Base-by-base conservation (phyloP, 2,329 filamentous ascomycete species). In the Bimuria novae-zelandiae region DNA sequence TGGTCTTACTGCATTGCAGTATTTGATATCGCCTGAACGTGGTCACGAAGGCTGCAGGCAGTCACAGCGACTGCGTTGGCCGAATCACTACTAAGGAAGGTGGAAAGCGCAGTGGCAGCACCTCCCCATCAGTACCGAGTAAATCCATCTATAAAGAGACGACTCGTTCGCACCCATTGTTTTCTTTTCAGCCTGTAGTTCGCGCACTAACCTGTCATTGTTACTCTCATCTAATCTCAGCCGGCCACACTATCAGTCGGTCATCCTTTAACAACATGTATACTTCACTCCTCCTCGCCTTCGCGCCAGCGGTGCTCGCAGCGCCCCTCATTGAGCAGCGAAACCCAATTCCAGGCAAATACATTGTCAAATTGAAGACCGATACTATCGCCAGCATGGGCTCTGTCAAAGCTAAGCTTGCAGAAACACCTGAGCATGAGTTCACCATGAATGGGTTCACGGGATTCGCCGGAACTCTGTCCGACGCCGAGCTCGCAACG, bases 291-390 rank as follows among this genome's bases (percentile, higher is more conserved):
- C 49, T 74, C 47, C 60, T 77, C 19, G 62, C 67, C 29, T 61
- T 76, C 21, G 45, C 76, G 48, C 60, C 75, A 5, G 57, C 68
- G 21, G 65, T 67, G 21, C 44, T 76, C 23, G 75, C 73, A 32
- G 71, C 75, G 4, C 75, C 75, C 8, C 46, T 78, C 47, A 57
- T 76, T 47, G 55, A 62, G 16, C 65, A 68, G n/a, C 59, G 69
- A 35, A 65, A 57, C 27, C 61, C 61, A 12, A 63, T 77, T 32
- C 66, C 70, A 3, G 68, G 69, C 59, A 75, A 76, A 63, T 78
- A 77, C 64, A 77, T 79, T 42, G 73, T 79, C 62, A 77, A 77
- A 64, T 49, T 79, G 49, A 76, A 75, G 60, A 59, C 66, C 25
- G 67, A 69, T 17, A 46, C 43, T 6, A 12, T 65, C 21, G 49